These are phyloP conservation scores for Aureobasidium subglaciale DNA, from an alignment of 2,329 filamentous ascomycete species.

Conservation along the genomic window DNA sequence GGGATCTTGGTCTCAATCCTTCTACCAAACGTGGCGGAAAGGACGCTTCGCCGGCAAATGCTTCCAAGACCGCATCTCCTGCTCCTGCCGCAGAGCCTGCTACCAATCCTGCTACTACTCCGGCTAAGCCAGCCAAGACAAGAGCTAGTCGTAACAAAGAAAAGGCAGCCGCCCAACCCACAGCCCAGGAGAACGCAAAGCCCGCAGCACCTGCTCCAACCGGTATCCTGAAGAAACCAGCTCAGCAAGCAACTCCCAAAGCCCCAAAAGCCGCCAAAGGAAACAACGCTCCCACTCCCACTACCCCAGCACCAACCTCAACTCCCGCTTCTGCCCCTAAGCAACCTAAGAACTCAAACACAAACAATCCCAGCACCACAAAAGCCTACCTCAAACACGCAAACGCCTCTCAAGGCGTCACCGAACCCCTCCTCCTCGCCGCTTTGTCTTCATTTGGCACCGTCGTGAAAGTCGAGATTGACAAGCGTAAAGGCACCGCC, in stretches of 20 bases:
- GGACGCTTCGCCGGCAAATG: constrained; percentile 19
- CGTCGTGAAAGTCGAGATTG: constrained; percentile 78
- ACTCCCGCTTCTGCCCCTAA: constrained; percentile 9
- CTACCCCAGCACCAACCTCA: constrained; percentile 16
- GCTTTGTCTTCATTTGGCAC: constrained; percentile 67
- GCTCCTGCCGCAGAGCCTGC: constrained; percentile 8
- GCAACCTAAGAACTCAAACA: constrained; percentile 12
- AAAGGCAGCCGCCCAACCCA: constrained; percentile 9
- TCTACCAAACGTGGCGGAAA: constrained; percentile 30
- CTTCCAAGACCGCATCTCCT: neutral
- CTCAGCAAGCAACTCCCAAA: constrained; percentile 16
- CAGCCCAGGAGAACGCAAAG: constrained; percentile 9
- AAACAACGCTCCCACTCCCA: constrained; percentile 9
- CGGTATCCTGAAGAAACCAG: constrained; percentile 35
- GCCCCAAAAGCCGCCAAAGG: constrained; percentile 15
- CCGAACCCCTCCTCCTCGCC: constrained; percentile 68
- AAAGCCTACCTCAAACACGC: constrained; percentile 52
- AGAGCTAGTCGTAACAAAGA: constrained; percentile 13
- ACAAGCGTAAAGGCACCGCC: constrained; percentile 89
- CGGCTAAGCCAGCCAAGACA: constrained; percentile 10
- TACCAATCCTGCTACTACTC: neutral
- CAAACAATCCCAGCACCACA: constrained; percentile 29
- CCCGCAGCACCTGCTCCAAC: constrained; percentile 22
- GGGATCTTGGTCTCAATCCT: constrained; percentile 52
- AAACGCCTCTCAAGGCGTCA: constrained; percentile 86